A percentile compares a stretch with the other conserved stretches of the same genome.
Conservation (phyloP, 1,284 basidiomycete species). For the Cystobasidium slooffiae region DNA sequence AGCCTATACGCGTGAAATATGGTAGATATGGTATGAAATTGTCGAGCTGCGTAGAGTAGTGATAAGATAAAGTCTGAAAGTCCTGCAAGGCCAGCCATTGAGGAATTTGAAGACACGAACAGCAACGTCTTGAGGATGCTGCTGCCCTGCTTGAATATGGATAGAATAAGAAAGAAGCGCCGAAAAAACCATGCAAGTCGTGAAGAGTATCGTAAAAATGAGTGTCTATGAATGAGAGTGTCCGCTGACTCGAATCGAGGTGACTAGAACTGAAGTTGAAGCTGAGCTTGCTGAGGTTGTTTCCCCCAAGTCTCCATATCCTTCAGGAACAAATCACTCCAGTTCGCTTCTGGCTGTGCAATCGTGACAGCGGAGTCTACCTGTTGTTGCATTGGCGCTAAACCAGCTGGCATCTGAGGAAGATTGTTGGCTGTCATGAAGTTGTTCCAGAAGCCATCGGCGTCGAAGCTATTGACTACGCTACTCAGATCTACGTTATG, state of each 20-base stretch:
- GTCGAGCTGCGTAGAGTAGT: too few species aligned
- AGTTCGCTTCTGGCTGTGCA: neutral
- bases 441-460: conserved; percentile 13
- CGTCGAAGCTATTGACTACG: neutral
- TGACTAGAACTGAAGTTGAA: conserved; percentile 3
- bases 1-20: too few species aligned
- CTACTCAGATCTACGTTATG: neutral
- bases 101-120: neutral
- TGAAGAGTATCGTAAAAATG: neutral
- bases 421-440: neutral
- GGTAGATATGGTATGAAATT: too few species aligned
- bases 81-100: too few species aligned
- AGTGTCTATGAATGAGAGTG: neutral
- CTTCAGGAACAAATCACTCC: conserved; percentile 8
- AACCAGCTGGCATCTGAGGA: neutral
- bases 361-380: neutral
- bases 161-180: neutral
- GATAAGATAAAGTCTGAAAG: too few species aligned
- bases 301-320: conserved; percentile 13
- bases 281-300: conserved; percentile 12
- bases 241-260: too few species aligned
- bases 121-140: too few species aligned
- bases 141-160: neutral
- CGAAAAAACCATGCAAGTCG: neutral
- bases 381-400: neutral